Evolutionary conservation across 352 stramenopile genomes (phyloP).

Genomic region (Globisporangium nagaii): DNA sequence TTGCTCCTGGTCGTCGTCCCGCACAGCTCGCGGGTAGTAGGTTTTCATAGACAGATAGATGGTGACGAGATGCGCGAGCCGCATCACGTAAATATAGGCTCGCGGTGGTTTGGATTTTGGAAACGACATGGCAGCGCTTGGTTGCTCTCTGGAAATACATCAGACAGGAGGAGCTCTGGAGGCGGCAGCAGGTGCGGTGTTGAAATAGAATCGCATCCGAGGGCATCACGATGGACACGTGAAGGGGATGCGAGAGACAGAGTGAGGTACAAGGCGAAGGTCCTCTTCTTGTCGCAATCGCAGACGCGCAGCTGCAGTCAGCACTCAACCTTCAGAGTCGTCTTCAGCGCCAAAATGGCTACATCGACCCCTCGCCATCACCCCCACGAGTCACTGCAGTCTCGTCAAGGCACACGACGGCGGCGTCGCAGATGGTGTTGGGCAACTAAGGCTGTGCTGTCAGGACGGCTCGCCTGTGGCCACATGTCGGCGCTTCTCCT

Average conservation of each 20-base stretch:
- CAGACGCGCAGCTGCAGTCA: background rate
- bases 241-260: no score
- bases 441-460: background rate
- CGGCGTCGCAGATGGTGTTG: background rate
- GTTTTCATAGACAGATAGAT: constrained; percentile 10
- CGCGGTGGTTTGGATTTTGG: background rate
- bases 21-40: background rate
- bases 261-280: background rate
- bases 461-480: background rate
- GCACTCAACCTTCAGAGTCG: no score
- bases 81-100: constrained; percentile 10
- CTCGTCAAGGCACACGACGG: background rate
- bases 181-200: background rate
- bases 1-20: no score
- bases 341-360: constrained; percentile 2
- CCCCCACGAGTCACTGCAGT: background rate
- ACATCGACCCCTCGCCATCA: background rate
- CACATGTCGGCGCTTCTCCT: background rate
- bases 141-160: no score
- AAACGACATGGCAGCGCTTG: background rate
- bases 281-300: background rate
- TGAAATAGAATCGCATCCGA: background rate
- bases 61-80: background rate
- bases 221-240: background rate
- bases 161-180: no score